phyloP scores from a whole-genome alignment of 2,329 filamentous ascomycete species.

The Aspergillus sp. region DNA sequence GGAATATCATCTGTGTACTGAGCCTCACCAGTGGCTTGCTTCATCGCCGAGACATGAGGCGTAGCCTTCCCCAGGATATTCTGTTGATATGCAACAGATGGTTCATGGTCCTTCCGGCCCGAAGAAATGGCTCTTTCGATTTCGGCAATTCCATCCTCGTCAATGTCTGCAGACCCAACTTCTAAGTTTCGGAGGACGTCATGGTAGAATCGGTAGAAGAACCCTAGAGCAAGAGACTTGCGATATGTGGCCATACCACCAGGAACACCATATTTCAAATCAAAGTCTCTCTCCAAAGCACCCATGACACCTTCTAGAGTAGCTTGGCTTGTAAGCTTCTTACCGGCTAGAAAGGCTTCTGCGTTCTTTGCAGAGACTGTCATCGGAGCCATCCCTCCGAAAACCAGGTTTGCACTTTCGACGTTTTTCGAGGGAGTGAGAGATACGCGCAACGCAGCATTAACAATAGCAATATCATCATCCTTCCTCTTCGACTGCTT shows the following conservation, averaged over 20 bases:
- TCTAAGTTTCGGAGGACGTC: conserved; percentile 68
- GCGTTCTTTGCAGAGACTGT: conserved; percentile 81
- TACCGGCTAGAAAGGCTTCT: conserved; percentile 65
- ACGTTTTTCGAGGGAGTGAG: conserved; percentile 63
- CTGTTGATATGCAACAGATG: conserved; percentile 41
- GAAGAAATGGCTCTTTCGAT: conserved; percentile 76
- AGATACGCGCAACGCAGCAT: conserved; percentile 58
- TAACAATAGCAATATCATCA: conserved; percentile 97
- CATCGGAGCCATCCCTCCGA: conserved; percentile 89
- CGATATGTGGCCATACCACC: conserved; percentile 97
- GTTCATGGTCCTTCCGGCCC: background rate
- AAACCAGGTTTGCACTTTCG: conserved; percentile 69
- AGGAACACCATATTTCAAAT: conserved; percentile 80
- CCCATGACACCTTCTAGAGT: conserved; percentile 87
- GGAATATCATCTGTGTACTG: conserved; percentile 88
- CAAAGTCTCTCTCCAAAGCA: conserved; percentile 80
- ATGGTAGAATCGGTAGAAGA: conserved; percentile 97
- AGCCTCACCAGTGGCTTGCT: conserved; percentile 78
- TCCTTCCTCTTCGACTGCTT: conserved; percentile 97
- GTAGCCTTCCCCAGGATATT: conserved; percentile 71
- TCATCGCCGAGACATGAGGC: conserved; percentile 72
- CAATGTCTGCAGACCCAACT: conserved; percentile 49
- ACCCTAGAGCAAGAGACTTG: conserved; percentile 79
- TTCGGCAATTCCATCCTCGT: conserved; percentile 70
- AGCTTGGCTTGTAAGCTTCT: conserved; percentile 67